Conservation (phyloP, 331 rosid genomes). For the Malus hybrid region DNA sequence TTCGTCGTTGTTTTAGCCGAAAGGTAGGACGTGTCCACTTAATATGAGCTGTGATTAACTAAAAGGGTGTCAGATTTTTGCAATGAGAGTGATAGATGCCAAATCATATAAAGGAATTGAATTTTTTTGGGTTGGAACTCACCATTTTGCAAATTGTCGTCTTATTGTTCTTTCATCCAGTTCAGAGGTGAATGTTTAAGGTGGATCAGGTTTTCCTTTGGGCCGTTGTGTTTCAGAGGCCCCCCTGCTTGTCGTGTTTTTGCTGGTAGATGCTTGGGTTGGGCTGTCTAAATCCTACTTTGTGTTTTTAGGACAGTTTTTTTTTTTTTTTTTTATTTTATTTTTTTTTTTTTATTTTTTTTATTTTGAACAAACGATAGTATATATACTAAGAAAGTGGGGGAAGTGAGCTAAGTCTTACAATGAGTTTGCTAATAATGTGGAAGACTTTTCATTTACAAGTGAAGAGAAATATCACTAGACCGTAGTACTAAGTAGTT, state of each 20-base stretch:
- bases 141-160: neutral
- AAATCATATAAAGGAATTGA: neutral
- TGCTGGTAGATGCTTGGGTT: neutral
- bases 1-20: neutral
- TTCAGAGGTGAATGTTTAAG: neutral
- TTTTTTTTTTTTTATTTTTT: too few species aligned
- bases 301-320: too few species aligned
- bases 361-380: too few species aligned
- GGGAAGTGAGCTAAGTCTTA: too few species aligned
- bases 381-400: too few species aligned
- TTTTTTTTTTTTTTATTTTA: too few species aligned
- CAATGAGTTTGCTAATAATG: too few species aligned
- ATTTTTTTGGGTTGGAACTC: neutral
- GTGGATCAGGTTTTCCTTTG: neutral
- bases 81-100: neutral
- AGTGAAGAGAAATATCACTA: too few species aligned
- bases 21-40: neutral
- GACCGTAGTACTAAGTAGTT: too few species aligned
- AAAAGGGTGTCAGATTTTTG: neutral
- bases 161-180: neutral
- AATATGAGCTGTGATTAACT: slow-evolving; percentile 5
- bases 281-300: neutral
- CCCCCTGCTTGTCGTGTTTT: neutral
- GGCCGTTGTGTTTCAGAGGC: neutral
- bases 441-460: too few species aligned